These are phyloP conservation scores for Exidia glandulosa DNA, from an alignment of 768 basidiomycete genomes.

Conservation along the genomic window DNA sequence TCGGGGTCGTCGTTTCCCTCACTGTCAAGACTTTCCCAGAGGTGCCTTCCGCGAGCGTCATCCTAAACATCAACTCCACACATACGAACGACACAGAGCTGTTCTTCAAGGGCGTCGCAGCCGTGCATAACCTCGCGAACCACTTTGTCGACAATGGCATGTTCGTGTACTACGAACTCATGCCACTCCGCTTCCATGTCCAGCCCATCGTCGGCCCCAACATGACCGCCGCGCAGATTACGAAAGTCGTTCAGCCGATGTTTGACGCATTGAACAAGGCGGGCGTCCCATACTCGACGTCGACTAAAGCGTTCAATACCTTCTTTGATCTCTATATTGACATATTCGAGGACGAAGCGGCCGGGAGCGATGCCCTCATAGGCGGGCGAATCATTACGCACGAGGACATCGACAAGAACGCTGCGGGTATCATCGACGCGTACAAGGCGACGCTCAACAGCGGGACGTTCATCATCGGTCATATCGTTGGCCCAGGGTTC, in stretches of 20 bases:
- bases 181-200: background rate
- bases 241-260: background rate
- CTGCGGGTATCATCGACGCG: background rate
- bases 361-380: background rate
- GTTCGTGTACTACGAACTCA: background rate
- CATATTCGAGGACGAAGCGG: background rate
- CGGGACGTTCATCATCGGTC: background rate
- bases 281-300: background rate
- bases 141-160: background rate
- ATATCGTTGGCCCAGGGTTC: background rate
- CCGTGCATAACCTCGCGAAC: background rate
- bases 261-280: background rate
- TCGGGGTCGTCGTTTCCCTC: slow-evolving; percentile 27
- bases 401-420: background rate
- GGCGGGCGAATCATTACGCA: background rate
- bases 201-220: background rate
- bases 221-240: background rate
- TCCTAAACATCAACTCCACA: background rate
- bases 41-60: background rate
- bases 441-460: background rate
- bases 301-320: background rate
- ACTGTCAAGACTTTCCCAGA: slow-evolving; percentile 23
- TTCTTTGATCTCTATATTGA: background rate
- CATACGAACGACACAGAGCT: background rate
- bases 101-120: background rate